Evolutionary conservation across 1,139 yeast species (phyloP).

Genomic region (Scheffersomyces cryptocercus): DNA sequence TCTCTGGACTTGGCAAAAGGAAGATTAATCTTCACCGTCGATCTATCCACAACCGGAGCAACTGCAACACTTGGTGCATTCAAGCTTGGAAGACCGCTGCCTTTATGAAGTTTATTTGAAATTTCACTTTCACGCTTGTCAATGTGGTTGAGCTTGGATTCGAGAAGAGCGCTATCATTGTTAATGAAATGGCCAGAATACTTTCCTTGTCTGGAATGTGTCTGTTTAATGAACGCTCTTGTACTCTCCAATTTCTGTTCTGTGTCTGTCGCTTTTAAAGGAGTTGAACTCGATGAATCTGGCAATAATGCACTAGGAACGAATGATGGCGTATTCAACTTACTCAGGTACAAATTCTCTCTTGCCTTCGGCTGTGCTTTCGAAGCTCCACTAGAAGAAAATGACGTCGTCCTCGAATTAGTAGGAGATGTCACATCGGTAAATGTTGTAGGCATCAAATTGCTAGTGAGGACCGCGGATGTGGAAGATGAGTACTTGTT

Average conservation of each 20-base stretch:
- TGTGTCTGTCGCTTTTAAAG: background rate
- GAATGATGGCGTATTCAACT: slow-evolving; percentile 26
- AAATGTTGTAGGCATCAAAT: background rate
- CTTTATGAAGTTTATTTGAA: background rate
- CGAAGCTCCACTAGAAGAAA: background rate
- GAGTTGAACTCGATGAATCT: background rate
- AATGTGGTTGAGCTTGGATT: background rate
- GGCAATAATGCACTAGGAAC: slow-evolving; percentile 15
- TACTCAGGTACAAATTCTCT: slow-evolving; percentile 21
- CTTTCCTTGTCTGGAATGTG: background rate
- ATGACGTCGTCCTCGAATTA: background rate
- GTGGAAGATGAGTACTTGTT: background rate
- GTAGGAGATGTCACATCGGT: background rate
- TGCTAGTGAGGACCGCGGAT: no score
- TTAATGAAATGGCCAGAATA: background rate
- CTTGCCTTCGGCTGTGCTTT: background rate
- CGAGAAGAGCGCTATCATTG: background rate
- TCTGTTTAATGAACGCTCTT: background rate
- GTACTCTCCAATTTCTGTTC: background rate
- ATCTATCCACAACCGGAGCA: background rate
- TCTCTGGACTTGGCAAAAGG: slow-evolving; percentile 1
- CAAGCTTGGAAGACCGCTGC: background rate
- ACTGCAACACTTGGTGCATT: background rate
- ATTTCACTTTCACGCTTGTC: background rate
- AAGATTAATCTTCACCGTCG: slow-evolving; percentile 5